Evolutionary conservation across 306 rosid species (phyloP).

Genomic region (Quercus ilex): DNA sequence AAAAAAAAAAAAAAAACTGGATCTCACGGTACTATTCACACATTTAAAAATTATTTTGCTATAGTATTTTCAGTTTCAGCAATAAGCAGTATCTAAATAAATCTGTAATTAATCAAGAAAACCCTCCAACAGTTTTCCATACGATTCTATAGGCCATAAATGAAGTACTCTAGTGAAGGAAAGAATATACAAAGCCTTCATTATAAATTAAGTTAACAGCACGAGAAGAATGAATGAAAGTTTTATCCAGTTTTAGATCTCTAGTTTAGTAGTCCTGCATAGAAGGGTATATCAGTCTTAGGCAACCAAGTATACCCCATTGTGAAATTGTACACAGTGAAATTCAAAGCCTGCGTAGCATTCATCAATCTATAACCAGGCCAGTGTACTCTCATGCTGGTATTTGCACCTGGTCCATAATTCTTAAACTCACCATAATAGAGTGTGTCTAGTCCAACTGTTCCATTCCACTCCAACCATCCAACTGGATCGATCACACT

Average conservation of each 20-base stretch:
- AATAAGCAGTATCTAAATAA: too few species aligned
- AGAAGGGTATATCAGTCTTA: constrained; percentile 57
- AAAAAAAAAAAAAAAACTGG: too few species aligned
- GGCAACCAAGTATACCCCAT: constrained; percentile 78
- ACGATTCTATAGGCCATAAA: too few species aligned
- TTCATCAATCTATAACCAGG: constrained; percentile 59
- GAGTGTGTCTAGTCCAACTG: constrained; percentile 54
- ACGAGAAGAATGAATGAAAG: constrained; percentile 17
- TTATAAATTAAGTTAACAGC: not conserved
- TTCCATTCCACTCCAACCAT: constrained; percentile 79
- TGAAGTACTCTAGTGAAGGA: too few species aligned
- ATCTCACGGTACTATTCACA: too few species aligned
- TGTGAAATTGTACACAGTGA: constrained; percentile 60
- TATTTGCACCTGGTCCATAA: constrained; percentile 65
- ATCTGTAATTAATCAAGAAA: too few species aligned
- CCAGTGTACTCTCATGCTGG: constrained; percentile 58
- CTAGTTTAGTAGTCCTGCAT: constrained; percentile 42
- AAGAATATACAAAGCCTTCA: constrained; percentile 6
- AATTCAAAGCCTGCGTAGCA: constrained; percentile 58
- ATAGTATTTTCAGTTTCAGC: too few species aligned
- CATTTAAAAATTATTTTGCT: too few species aligned
- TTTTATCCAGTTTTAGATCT: not conserved
- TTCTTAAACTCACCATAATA: constrained; percentile 69
- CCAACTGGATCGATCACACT: constrained; percentile 49
- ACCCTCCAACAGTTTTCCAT: too few species aligned